These are phyloP conservation scores for Solanum chmielewskii DNA, from an alignment of 257 asterid species.

Conservation along the genomic window DNA sequence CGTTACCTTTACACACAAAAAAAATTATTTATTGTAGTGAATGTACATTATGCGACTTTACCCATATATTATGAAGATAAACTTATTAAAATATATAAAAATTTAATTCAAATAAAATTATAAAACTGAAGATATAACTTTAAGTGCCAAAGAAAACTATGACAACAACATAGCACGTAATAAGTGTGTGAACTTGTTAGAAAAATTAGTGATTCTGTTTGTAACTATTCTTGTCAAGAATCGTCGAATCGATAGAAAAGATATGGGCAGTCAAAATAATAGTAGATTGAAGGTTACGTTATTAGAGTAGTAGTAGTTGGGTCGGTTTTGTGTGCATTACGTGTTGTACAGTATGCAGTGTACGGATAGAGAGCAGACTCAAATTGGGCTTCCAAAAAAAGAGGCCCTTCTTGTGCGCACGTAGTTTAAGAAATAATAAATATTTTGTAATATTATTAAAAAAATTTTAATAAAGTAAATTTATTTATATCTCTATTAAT, in stretches of 20 bases:
- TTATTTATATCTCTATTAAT: too few species aligned
- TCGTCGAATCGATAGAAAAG: background rate
- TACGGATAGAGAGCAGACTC: background rate
- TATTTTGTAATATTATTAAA: too few species aligned
- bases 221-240: background rate
- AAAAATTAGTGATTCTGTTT: background rate
- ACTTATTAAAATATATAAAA: too few species aligned
- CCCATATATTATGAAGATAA: too few species aligned
- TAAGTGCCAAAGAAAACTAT: too few species aligned
- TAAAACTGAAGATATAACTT: too few species aligned
- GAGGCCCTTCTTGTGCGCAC: rapidly evolving
- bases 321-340: background rate
- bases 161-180: background rate
- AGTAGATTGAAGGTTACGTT: background rate
- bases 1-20: too few species aligned
- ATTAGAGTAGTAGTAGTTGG: background rate
- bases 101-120: too few species aligned
- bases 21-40: too few species aligned
- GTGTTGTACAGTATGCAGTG: background rate
- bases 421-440: too few species aligned
- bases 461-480: too few species aligned
- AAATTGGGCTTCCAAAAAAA: too few species aligned
- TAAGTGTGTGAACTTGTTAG: background rate
- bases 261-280: background rate
- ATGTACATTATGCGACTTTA: background rate